Conservation (phyloP, 2,329 filamentous ascomycete genomes). For the Fusarium sp. region DNA sequence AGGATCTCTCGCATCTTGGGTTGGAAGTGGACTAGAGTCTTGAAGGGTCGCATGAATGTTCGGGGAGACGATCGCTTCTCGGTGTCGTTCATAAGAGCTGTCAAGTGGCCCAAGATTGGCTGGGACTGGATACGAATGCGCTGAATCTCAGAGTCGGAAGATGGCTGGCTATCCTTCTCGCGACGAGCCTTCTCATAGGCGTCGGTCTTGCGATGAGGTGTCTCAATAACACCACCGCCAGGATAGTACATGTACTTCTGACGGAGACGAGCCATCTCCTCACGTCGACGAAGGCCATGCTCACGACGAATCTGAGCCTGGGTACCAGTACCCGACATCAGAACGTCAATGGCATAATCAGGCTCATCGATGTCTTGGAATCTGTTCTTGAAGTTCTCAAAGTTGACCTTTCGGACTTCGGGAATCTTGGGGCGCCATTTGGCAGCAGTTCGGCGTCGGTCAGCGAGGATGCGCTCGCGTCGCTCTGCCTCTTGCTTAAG, state of each 20-base stretch:
- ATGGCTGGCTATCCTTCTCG: constrained; percentile 39
- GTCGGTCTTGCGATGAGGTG: constrained; percentile 13
- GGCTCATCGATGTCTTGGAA: constrained; percentile 49
- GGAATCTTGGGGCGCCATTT: constrained; percentile 56
- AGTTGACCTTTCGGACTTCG: constrained; percentile 54
- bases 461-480: constrained; percentile 50
- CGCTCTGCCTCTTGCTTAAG: constrained; percentile 51
- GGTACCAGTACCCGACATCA: constrained; percentile 49
- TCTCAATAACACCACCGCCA: not conserved
- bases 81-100: constrained; percentile 50
- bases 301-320: constrained; percentile 54
- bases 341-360: constrained; percentile 54
- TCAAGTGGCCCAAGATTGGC: constrained; percentile 53
- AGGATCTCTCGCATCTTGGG: constrained; percentile 54
- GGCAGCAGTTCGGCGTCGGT: constrained; percentile 48
- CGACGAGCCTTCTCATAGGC: constrained; percentile 34
- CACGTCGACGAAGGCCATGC: constrained; percentile 49
- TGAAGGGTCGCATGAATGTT: constrained; percentile 56
- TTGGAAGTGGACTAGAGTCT: constrained; percentile 54
- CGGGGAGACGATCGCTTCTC: constrained; percentile 50
- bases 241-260: constrained; percentile 44
- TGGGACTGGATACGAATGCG: constrained; percentile 56
- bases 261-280: constrained; percentile 50
- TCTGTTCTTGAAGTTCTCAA: constrained; percentile 57
- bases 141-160: constrained; percentile 45